Base-by-base conservation (phyloP, 1,284 basidiomycete genomes). In the Rhodofomes roseus region DNA sequence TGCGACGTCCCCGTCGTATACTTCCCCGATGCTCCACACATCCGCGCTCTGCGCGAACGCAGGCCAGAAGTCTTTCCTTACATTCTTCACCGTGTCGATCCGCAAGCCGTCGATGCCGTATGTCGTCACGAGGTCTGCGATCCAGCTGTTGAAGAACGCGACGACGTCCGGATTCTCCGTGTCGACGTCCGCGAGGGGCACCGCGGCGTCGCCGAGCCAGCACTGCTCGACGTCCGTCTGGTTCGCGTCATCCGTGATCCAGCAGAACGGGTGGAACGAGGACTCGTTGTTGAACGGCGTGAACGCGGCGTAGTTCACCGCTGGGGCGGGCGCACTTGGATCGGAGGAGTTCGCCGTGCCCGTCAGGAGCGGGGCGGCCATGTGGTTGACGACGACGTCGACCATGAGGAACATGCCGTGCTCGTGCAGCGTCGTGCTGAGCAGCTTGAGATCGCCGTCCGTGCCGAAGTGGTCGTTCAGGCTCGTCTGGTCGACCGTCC, bases 1-100 rank as follows among this genome's bases (percentile, higher is more conserved):
- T 74, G 74, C 71, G 31, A 90, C 77, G 56, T 86, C 79, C 48
- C 76, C 70, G 36, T 80, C 81, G 65, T 85, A 86, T 22, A 94
- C 89, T 74, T 94, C 92, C 34, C 92, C 92, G 55, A 93, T 89
- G 63, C 89, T 92, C 75, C 92, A 95, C 37, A 93, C 88, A 1
- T 87, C 90, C 0, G 90, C 86, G 23, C 81, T 81, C 41, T 74
- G 75, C 66, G 85, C 87, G 71, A 95, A 93, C 1, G 68, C 71
- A 0, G 85, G 80, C 88, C 87, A 90, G 69, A 91, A 91, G 62
- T 80, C 76, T 53, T 80, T 77, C 37, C 86, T 78, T 25, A 89
- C 79, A 66, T 89, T 85, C 69, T 86, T 90, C 55, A 62, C 63
- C 20, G 63, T 90, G 69, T 95, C 92, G 68, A 94, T 90, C 44